Percentiles rank a stretch among this genome's conserved stretches.
phyloP scores from a whole-genome alignment of 805 yeast species.

The Candida oleophila region DNA sequence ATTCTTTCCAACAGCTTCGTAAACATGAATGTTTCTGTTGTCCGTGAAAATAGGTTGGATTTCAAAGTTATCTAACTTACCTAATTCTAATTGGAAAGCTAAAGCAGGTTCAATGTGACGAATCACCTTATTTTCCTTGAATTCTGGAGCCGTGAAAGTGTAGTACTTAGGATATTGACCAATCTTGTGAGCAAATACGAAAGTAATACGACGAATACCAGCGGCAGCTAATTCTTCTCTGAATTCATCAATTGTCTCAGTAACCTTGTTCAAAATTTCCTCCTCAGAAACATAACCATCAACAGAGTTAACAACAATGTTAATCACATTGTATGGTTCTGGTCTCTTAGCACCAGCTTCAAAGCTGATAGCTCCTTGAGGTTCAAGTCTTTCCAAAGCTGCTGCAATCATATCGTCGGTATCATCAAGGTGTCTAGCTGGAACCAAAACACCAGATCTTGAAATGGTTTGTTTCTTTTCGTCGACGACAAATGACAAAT shows the following conservation, averaged over 20 bases:
- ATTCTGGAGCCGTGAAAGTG: conserved; percentile 89
- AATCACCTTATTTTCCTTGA: conserved; percentile 84
- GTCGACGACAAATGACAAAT: conserved; percentile 80
- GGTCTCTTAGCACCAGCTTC: conserved; percentile 24
- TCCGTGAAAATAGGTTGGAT: conserved; percentile 94
- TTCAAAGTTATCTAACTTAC: conserved; percentile 90
- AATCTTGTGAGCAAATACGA: conserved; percentile 77
- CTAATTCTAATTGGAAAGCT: conserved; percentile 95
- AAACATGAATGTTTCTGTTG: conserved; percentile 95
- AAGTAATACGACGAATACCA: conserved; percentile 88
- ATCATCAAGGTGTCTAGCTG: conserved; percentile 83
- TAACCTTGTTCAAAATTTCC: conserved; percentile 61
- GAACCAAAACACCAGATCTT: conserved; percentile 82
- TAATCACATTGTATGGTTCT: conserved; percentile 74
- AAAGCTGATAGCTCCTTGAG: conserved; percentile 38
- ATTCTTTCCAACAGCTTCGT: conserved; percentile 93
- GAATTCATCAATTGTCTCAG: conserved; percentile 63
- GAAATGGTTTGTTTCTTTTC: conserved; percentile 62
- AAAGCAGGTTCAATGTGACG: conserved; percentile 98
- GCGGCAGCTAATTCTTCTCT: conserved; percentile 68
- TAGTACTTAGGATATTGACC: conserved; percentile 94
- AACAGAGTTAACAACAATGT: conserved; percentile 68
- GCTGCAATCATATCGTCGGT: conserved; percentile 77
- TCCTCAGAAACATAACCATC: conserved; percentile 75
- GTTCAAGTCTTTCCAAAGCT: conserved; percentile 72